phyloP scores from a whole-genome alignment of 306 rosid genomes.

The Pyrus pyrifolia region DNA sequence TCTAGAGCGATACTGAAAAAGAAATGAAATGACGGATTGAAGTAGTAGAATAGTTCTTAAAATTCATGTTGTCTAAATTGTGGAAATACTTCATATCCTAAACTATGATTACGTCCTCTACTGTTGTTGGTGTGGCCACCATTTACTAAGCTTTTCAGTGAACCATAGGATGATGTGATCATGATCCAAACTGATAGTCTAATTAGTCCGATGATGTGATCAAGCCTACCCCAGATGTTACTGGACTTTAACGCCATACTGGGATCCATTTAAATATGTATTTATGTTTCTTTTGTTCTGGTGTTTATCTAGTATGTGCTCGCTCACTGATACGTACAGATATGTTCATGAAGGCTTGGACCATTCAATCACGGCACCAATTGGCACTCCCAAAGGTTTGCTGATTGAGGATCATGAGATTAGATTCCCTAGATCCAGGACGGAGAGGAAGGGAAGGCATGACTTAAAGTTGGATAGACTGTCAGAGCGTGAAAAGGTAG shows the following conservation, averaged over 20 bases:
- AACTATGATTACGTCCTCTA: not conserved
- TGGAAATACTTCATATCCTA: not conserved
- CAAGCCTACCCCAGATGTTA: not conserved
- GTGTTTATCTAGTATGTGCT: slow-evolving; percentile 5
- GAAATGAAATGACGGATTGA: not conserved
- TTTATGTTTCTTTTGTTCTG: slow-evolving; percentile 11
- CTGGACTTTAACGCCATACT: not conserved
- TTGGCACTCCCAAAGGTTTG: slow-evolving; percentile 30
- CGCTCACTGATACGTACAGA: slow-evolving; percentile 22
- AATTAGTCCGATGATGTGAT: not conserved
- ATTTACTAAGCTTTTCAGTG: not conserved
- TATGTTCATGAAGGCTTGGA: slow-evolving; percentile 47
- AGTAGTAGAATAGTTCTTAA: not conserved
- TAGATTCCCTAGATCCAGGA: slow-evolving; percentile 53
- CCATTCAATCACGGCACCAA: slow-evolving; percentile 44
- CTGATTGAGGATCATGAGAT: slow-evolving; percentile 33
- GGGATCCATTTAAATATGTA: not conserved
- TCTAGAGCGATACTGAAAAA: not conserved
- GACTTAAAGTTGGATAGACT: slow-evolving; percentile 57
- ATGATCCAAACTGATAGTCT: not conserved
- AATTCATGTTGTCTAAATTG: not conserved
- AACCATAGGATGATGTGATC: not conserved
- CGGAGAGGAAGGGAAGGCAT: slow-evolving; percentile 56
- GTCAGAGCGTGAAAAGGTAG: slow-evolving; percentile 73
- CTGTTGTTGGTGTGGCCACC: not conserved